Base-by-base conservation (phyloP, 768 basidiomycete genomes). In the Suillus fuscotomentosus region DNA sequence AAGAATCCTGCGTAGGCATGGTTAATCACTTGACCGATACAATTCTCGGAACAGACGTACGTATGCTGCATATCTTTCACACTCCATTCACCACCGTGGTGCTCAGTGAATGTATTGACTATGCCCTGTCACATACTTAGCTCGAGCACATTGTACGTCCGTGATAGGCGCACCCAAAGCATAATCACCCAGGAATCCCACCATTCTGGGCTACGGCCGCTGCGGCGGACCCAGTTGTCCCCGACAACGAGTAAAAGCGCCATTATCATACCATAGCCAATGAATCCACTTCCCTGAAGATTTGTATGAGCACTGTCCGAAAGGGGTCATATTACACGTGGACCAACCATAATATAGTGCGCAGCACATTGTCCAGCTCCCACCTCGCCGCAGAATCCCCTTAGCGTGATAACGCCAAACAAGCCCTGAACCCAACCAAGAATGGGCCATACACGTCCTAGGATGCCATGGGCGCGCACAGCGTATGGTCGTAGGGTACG, bases 31-130 rank as follows among this genome's bases (percentile, higher is more conserved):
- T 42, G 13, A 63, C 31, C 20, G n/a, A 27, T 7, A 51, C 24
- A 43, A 11, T 34, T 24, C 56, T 13, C 64, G 11, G 48, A n/a
- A 15, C 48, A 50, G 7, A 81, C 90, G 67, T 71, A 93, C 88
- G 93, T 94, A 75, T 97, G 95, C 70, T 96, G 94, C 92, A 95
- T 91, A 74, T 97, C 95, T 74, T 97, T 95, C 61, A 89, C 90
- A 3, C 88, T 90, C 95, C 95, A 97, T 0, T 70, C 74, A 22
- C 82, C 82, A 9, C 92, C 92, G 57, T 87, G 90, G 72, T 97
- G 95, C 71, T 95, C 92, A 0, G 95, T 96, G 73, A 97, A 96
- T 0, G 95, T 96, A 69, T 97, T 97, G 63, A 97, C 90, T 86
- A 69, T 63, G 39, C 63, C 74, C 68, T 69, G 41, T 2, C 5